phyloP scores from a whole-genome alignment of 2,329 filamentous ascomycete species.

The Exutisphaerella laricina region DNA sequence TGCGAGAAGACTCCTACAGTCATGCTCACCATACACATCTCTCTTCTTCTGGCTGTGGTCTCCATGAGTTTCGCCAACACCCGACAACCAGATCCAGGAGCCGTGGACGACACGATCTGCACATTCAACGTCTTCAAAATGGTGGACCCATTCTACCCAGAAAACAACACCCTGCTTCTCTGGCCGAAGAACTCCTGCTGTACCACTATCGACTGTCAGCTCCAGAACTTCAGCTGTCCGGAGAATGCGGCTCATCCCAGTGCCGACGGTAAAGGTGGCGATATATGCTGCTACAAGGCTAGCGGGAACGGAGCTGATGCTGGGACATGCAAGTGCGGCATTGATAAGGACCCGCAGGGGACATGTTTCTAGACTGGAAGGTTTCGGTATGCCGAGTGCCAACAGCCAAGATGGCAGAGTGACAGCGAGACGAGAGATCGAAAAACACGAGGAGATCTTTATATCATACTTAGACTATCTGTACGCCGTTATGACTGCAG shows the following conservation, averaged over 20 bases:
- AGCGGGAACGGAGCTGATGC: constrained; percentile 11
- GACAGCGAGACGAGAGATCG: no score
- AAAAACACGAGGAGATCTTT: no score
- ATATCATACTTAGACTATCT: no score
- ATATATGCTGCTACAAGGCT: constrained; percentile 16
- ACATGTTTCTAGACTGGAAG: constrained; percentile 17
- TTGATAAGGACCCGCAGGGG: constrained; percentile 12
- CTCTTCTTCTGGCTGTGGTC: constrained; percentile 46
- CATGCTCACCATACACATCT: not conserved
- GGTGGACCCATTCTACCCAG: constrained; percentile 7
- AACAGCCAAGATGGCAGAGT: no score
- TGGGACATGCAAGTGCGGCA: constrained; percentile 12
- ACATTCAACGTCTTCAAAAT: constrained; percentile 12
- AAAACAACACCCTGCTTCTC: constrained; percentile 15
- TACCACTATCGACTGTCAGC: constrained; percentile 14
- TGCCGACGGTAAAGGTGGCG: constrained; percentile 7
- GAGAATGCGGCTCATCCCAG: constrained; percentile 6
- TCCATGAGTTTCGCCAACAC: constrained; percentile 10
- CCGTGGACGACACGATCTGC: constrained; percentile 27
- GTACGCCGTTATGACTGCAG: no score
- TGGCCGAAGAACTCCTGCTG: constrained; percentile 16
- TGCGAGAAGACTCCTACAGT: no score
- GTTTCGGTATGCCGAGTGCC: no score
- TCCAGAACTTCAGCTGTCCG: constrained; percentile 15
- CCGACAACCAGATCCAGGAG: constrained; percentile 13